These are phyloP conservation scores for Chloridella minuta DNA, from an alignment of 352 stramenopile genomes.

Conservation along the genomic window DNA sequence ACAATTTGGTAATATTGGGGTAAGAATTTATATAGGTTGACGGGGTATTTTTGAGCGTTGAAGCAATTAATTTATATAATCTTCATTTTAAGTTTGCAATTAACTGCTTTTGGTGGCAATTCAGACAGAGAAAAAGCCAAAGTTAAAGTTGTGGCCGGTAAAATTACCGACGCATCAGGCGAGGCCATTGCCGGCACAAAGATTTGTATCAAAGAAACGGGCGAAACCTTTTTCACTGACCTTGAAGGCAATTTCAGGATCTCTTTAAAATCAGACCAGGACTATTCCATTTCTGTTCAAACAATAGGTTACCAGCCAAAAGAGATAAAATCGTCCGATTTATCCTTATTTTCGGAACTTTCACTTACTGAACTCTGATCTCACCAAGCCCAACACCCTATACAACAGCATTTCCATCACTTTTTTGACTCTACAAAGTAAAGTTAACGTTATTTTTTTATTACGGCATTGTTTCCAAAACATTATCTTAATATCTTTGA, in stretches of 20 bases:
- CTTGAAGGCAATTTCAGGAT: not conserved
- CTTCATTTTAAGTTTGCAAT: not conserved
- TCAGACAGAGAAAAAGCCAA: not conserved
- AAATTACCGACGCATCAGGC: not conserved
- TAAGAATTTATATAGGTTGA: not conserved
- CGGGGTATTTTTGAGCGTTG: not conserved
- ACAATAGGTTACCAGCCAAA: not conserved
- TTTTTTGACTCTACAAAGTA: not conserved
- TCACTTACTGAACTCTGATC: not conserved
- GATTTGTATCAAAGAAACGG: not conserved
- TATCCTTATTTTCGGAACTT: not conserved
- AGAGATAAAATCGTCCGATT: not conserved
- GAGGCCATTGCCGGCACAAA: not conserved
- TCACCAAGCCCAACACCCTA: no score
- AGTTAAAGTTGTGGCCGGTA: not conserved
- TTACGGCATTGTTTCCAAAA: not conserved
- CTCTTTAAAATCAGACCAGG: not conserved
- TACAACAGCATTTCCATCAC: no score
- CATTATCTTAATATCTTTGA: not conserved
- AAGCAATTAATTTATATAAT: not conserved
- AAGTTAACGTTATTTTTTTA: not conserved
- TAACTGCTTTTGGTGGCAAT: not conserved
- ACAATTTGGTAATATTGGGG: not conserved
- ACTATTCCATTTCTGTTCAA: not conserved
- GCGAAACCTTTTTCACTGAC: not conserved